Evolutionary conservation across 75 land plant species (phyloP), one percentile per base, ranked within the genome.

Genomic region (Isoetes taiwanensis): DNA sequence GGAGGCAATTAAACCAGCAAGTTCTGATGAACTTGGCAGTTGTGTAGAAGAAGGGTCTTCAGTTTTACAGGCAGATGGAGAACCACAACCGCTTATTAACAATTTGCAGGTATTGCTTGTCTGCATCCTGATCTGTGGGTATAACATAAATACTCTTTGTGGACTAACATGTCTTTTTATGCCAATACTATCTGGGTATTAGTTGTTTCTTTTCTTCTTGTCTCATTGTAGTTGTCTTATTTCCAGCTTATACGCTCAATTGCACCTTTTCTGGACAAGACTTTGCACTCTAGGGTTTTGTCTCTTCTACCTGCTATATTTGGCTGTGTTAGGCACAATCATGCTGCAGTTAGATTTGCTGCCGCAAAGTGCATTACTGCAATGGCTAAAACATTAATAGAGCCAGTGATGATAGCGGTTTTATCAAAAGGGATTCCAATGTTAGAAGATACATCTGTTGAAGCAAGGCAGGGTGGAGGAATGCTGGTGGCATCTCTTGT

Each of bases 381-480:
- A 9, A 79, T 94, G 96, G 86, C 99, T 31, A 85, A 72, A 67
- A 62, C 84, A 54, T 78, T 82, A 77, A 76, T 66, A 3, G 56
- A 61, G n/a, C 53, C 61, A 53, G 78, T 88, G 2, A 94, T 94
- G 99, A 75, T 65, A 39, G 67, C 72, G 55, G 78, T 94, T 14
- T 62, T 94, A 31, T 78, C 75, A 69, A 84, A 65, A 17, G 82
- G 60, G 29, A 73, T 83, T 23, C 90, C 90, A 12, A 88, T 94
- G 99, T 58, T 94, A 39, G 74, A 75, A 21, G 84, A 94, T 63
- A 54, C 62, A 27, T 84, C 86, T 32, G 74, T 82, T 29, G 70
- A 75, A 69, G 77, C 90, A 11, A 77, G 99, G 71, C 99, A 94
- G 67, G 99, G 99, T 34, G 90, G 96, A 66, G 96, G 96, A 59